phyloP scores from a whole-genome alignment of 257 asterid genomes.

The Scutellaria galericulata region DNA sequence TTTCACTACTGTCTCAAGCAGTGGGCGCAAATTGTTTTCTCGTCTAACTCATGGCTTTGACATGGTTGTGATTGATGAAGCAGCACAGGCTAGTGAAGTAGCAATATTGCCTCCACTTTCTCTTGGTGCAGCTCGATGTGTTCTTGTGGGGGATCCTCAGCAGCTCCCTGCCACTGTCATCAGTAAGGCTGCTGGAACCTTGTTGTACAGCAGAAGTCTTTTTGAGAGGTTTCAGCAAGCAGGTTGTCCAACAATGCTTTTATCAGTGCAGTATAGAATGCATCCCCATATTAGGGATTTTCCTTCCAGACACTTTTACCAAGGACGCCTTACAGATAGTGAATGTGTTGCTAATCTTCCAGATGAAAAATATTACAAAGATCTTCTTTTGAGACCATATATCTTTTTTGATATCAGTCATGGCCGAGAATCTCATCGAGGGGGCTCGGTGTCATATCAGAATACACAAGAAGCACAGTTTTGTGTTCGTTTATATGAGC shows the following conservation, averaged over 20 bases:
- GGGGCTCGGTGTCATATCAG: slow-evolving; percentile 93
- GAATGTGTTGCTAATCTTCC: slow-evolving; percentile 79
- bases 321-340: slow-evolving; percentile 97
- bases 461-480: slow-evolving; percentile 93
- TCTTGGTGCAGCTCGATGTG: slow-evolving; percentile 99
- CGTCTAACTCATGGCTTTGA: slow-evolving; percentile 97
- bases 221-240: slow-evolving; percentile 99
- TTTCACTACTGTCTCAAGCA: slow-evolving; percentile 95
- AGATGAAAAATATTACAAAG: slow-evolving; percentile 85
- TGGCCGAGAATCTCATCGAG: slow-evolving; percentile 97
- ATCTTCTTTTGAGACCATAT: slow-evolving; percentile 79
- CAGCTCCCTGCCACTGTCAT: slow-evolving; percentile 99
- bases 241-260: slow-evolving; percentile 97
- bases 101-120: slow-evolving; percentile 93
- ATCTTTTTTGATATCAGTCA: slow-evolving; percentile 80
- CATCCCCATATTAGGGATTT: slow-evolving; percentile 96
- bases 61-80: slow-evolving; percentile 99
- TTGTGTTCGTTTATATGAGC: slow-evolving; percentile 91
- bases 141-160: slow-evolving; percentile 98
- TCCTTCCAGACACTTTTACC: slow-evolving; percentile 95
- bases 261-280: slow-evolving; percentile 98
- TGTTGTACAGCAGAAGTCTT: slow-evolving; percentile 95
- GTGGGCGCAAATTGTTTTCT: slow-evolving; percentile 95
- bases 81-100: slow-evolving; percentile 99
- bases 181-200: slow-evolving; percentile 98